phyloP scores from a whole-genome alignment of 2,329 filamentous ascomycete genomes.

The Emmonsia crescens region DNA sequence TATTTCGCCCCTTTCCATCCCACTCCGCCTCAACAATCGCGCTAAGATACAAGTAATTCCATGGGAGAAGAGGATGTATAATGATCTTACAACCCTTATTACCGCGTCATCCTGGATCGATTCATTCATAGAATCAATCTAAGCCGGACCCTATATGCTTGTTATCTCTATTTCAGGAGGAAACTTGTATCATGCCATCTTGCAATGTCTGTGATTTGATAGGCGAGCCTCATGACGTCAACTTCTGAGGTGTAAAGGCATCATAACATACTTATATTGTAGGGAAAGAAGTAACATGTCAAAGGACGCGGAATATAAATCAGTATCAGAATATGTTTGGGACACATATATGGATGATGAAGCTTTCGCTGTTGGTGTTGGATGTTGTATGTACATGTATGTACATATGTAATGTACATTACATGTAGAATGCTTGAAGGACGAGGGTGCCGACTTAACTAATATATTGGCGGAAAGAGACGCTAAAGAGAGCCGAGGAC shows the following conservation, averaged over 20 bases:
- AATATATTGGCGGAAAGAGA: not conserved
- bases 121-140: not conserved
- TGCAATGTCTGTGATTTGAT: not conserved
- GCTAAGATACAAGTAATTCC: not conserved
- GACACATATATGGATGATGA: not conserved
- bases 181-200: not conserved
- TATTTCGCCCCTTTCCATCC: not conserved
- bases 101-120: not conserved
- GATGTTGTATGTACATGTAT: not conserved
- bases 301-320: not conserved
- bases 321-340: not conserved
- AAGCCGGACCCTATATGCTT: not conserved
- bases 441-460: not conserved
- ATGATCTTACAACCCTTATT: not conserved
- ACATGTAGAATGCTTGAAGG: too few relatives aligned
- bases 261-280: not conserved
- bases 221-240: not conserved
- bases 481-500: too few relatives aligned
- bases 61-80: not conserved
- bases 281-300: not conserved
- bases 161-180: not conserved
- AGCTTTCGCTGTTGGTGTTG: not conserved
- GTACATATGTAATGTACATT: too few relatives aligned
- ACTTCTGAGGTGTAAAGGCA: not conserved
- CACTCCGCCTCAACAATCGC: not conserved